Evolutionary conservation across 495 filamentous ascomycete species (phyloP).

Genomic region (Neurospora sp.): DNA sequence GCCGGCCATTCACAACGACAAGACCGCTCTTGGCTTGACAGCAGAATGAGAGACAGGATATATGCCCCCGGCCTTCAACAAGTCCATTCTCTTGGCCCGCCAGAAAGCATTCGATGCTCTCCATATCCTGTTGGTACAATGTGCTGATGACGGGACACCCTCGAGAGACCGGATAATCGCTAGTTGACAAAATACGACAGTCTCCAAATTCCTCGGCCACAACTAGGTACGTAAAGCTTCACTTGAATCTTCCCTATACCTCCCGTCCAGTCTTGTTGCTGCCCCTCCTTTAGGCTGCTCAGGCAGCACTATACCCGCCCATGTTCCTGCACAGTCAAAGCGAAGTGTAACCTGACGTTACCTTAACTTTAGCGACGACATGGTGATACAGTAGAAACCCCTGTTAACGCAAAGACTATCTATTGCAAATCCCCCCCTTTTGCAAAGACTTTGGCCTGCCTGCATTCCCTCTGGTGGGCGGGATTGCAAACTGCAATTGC

Average conservation of each 20-base stretch:
- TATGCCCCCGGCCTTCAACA: neutral
- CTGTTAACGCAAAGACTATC: too few relatives aligned
- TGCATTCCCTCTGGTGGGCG: too few relatives aligned
- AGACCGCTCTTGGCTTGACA: neutral
- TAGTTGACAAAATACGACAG: neutral
- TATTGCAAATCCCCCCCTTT: too few relatives aligned
- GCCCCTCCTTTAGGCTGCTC: neutral
- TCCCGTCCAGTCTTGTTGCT: neutral
- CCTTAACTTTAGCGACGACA: neutral
- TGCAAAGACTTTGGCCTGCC: too few relatives aligned
- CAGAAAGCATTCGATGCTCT: neutral
- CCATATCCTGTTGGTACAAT: neutral
- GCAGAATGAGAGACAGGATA: neutral
- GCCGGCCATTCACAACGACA: neutral
- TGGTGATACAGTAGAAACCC: too few relatives aligned
- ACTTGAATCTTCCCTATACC: neutral
- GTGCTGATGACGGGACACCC: neutral
- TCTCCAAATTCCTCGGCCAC: neutral
- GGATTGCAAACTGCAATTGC: too few relatives aligned
- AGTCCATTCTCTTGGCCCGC: neutral
- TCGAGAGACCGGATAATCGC: neutral
- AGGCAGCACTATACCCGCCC: neutral
- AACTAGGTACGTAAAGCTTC: neutral
- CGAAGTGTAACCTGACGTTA: neutral
- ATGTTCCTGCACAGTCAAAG: neutral